A percentile compares a stretch with the other conserved stretches of the same genome.
phyloP scores from a whole-genome alignment of 768 basidiomycete species.

The Rhizopogon roseolus region DNA sequence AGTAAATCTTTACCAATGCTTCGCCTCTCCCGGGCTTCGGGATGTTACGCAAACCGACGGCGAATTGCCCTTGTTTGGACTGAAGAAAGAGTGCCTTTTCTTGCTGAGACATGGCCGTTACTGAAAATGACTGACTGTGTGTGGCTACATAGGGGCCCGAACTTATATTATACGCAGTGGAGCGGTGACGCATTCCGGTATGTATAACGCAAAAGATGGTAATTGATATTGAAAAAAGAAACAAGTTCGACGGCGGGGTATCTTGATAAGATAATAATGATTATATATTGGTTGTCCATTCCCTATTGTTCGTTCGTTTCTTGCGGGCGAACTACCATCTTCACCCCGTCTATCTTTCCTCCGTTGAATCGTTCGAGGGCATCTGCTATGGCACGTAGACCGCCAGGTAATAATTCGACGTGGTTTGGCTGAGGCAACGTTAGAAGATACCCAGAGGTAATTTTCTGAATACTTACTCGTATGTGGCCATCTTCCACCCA shows the following conservation, averaged over 20 bases:
- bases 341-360: slow-evolving; percentile 38
- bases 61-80: slow-evolving; percentile 23
- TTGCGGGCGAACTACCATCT: slow-evolving; percentile 39
- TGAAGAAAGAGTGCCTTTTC: slow-evolving; percentile 26
- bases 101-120: slow-evolving; percentile 16
- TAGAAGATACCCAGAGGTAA: not conserved
- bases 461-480: slow-evolving; percentile 14
- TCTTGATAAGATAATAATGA: not conserved
- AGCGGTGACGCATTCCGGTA: not conserved
- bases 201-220: not conserved
- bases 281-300: not conserved
- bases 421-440: slow-evolving; percentile 33
- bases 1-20: slow-evolving; percentile 35
- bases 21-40: slow-evolving; percentile 34
- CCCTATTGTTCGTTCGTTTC: slow-evolving; percentile 15
- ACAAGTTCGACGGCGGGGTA: not conserved
- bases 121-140: not conserved
- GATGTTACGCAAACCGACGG: slow-evolving; percentile 18
- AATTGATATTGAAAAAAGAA: not conserved
- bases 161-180: not conserved
- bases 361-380: slow-evolving; percentile 38
- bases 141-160: not conserved
- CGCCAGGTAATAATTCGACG: slow-evolving; percentile 35
- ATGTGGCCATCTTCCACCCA: slow-evolving; percentile 30
- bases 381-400: slow-evolving; percentile 36